Conservation (phyloP, 495 filamentous ascomycete genomes). For the Penicillium cinerascens region DNA sequence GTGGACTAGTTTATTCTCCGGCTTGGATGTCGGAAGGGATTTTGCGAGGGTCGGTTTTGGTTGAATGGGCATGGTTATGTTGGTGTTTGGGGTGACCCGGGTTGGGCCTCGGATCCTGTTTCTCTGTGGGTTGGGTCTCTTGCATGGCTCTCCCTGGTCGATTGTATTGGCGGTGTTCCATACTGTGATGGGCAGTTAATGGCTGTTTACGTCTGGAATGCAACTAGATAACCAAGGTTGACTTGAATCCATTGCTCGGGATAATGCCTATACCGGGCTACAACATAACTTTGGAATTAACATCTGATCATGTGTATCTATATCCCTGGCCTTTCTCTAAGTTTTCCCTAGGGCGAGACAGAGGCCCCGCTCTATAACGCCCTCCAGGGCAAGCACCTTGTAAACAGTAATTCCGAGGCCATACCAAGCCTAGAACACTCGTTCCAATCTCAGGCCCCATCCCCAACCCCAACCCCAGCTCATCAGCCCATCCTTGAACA, state of each 20-base stretch:
- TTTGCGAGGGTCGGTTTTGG: slow-evolving; percentile 5
- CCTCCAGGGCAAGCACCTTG: too few species aligned
- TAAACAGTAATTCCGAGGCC: neutral
- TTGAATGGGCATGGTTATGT: slow-evolving; percentile 7
- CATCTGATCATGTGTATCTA: too few species aligned
- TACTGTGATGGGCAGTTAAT: neutral
- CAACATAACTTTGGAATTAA: too few species aligned
- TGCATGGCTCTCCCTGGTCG: neutral
- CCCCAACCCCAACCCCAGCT: neutral
- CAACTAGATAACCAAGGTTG: neutral
- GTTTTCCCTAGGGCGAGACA: too few species aligned
- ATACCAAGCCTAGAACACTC: too few species aligned
- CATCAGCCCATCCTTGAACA: neutral
- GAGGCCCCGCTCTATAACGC: too few species aligned
- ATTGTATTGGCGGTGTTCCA: neutral
- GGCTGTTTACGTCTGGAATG: neutral
- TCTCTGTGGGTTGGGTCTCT: neutral
- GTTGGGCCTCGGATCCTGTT: neutral
- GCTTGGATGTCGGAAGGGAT: slow-evolving; percentile 7
- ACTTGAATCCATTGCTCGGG: neutral
- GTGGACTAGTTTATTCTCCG: slow-evolving; percentile 18
- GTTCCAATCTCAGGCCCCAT: too few species aligned
- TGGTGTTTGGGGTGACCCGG: neutral
- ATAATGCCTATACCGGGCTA: neutral
- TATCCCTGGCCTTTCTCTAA: neutral